phyloP scores from a whole-genome alignment of 192 early-diverging fungal species.

The Linnemannia elongata region DNA sequence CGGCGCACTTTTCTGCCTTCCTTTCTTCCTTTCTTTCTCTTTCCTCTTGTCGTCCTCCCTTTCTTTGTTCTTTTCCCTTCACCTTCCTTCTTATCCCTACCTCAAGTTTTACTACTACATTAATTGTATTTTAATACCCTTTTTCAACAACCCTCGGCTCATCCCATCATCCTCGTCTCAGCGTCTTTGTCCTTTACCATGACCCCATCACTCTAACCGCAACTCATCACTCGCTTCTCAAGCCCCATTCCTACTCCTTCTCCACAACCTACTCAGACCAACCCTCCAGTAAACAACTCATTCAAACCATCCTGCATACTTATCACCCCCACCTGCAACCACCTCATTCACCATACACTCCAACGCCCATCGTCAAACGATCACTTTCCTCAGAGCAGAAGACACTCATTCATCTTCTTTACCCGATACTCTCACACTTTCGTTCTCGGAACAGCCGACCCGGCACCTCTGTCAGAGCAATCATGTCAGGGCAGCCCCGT shows the following conservation, averaged over 20 bases:
- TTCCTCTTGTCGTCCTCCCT: background rate
- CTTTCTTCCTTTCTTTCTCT: background rate
- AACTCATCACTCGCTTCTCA: background rate
- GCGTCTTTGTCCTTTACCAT: background rate
- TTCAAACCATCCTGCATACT: background rate
- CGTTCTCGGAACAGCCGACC: background rate
- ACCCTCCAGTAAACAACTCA: background rate
- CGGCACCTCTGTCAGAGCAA: background rate
- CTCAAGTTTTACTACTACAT: background rate
- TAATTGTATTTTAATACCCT: background rate
- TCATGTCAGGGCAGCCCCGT: conserved; percentile 13
- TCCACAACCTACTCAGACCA: background rate
- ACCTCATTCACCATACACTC: too few species aligned
- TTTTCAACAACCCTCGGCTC: background rate
- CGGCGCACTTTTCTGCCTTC: background rate
- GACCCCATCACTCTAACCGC: background rate
- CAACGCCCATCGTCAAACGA: background rate
- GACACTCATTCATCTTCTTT: conserved; percentile 5
- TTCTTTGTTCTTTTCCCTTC: too few species aligned
- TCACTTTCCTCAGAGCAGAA: background rate
- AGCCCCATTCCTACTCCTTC: background rate
- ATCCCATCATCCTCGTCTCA: background rate
- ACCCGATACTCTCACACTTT: background rate
- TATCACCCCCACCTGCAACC: background rate
- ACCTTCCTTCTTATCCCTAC: background rate